These are phyloP conservation scores for Volvox reticuliferus DNA, from an alignment of 139 green algal genomes.

Conservation along the genomic window DNA sequence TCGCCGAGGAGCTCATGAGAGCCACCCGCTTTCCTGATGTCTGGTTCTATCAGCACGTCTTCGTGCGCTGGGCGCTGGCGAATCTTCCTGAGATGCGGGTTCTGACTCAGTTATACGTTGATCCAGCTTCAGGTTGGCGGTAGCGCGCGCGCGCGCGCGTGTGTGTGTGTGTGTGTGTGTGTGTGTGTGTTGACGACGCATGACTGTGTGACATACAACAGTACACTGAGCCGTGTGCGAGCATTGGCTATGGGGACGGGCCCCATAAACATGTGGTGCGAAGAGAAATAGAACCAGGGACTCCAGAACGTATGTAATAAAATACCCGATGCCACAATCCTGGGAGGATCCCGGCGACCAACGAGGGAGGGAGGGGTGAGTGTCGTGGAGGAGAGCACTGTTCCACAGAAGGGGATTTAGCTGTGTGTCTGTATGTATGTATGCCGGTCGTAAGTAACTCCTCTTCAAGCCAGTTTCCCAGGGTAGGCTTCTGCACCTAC, in stretches of 20 bases:
- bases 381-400: background rate
- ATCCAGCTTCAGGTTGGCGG: constrained; percentile 11
- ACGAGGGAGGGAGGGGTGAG: background rate
- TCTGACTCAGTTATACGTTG: background rate
- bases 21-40: background rate
- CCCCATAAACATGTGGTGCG: too few species aligned
- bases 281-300: background rate
- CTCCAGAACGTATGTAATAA: background rate
- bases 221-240: too few species aligned
- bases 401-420: too few species aligned
- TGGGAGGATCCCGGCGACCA: background rate
- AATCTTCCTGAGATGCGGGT: constrained; percentile 4
- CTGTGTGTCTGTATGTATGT: background rate
- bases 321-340: too few species aligned
- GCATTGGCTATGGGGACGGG: too few species aligned
- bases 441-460: background rate
- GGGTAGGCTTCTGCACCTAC: background rate
- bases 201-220: too few species aligned
- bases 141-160: background rate
- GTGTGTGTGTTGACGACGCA: background rate
- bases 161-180: background rate
- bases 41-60: constrained; percentile 3
- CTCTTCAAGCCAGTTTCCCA: background rate
- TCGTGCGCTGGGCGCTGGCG: constrained; percentile 25
- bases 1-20: background rate